These are phyloP conservation scores for Venturia oleaginea DNA, from an alignment of 2,329 filamentous ascomycete species.

Conservation along the genomic window DNA sequence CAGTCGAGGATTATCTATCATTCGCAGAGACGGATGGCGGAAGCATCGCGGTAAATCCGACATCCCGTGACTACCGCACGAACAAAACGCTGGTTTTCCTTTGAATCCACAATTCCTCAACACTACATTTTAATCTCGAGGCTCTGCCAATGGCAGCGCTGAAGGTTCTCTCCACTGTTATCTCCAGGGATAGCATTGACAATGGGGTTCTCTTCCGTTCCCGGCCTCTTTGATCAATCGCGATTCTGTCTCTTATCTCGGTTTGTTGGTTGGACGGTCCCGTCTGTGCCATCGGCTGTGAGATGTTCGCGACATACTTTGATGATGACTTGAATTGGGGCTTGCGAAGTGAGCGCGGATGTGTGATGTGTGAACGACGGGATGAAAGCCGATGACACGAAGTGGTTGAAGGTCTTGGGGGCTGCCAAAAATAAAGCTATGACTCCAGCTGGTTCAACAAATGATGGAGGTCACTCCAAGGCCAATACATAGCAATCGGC, in stretches of 20 bases:
- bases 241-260: not conserved
- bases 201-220: constrained; percentile 5
- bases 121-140: not conserved
- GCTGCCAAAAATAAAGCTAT: too few species aligned
- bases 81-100: not conserved
- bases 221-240: not conserved
- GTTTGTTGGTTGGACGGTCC: not conserved
- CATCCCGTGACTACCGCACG: not conserved
- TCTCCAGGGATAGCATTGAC: not conserved
- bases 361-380: not conserved
- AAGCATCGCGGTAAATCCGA: too few species aligned
- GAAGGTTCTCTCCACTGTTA: constrained; percentile 4
- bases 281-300: not conserved
- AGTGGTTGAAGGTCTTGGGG: too few species aligned
- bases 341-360: not conserved
- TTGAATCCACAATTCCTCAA: not conserved
- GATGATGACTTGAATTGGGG: not conserved
- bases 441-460: too few species aligned
- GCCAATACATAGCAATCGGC: too few species aligned
- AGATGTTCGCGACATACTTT: not conserved
- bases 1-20: too few species aligned
- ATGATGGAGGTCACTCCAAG: too few species aligned
- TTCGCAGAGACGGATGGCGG: too few species aligned
- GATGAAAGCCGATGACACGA: too few species aligned
- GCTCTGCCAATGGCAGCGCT: constrained; percentile 1